These are phyloP conservation scores for Luvunga scandens DNA, from an alignment of 345 rosid genomes.

Conservation along the genomic window DNA sequence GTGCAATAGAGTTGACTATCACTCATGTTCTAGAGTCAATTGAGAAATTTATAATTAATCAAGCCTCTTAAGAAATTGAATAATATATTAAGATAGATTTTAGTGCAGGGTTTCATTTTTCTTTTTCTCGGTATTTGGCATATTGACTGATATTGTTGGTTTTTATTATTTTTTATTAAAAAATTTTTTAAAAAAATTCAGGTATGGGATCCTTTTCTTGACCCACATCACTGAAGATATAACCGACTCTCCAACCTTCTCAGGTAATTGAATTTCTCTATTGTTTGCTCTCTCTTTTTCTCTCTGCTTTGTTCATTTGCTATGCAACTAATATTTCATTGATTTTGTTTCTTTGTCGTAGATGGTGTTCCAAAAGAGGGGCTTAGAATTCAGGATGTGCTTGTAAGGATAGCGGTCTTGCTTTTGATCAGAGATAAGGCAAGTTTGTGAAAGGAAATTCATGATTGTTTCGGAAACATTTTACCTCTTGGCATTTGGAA, in stretches of 20 bases:
- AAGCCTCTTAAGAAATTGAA: too few species aligned
- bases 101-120: background rate
- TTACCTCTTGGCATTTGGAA: background rate
- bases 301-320: background rate
- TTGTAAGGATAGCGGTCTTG: slow-evolving; percentile 75
- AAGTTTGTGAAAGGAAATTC: slow-evolving; percentile 20
- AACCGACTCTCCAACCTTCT: slow-evolving; percentile 59
- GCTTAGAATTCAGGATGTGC: slow-evolving; percentile 85
- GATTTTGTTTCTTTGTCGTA: slow-evolving; percentile 34
- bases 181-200: slow-evolving; percentile 18
- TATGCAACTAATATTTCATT: slow-evolving; percentile 13
- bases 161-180: background rate
- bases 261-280: slow-evolving; percentile 50
- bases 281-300: slow-evolving; percentile 4
- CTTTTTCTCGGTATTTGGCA: slow-evolving; percentile 3
- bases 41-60: too few species aligned
- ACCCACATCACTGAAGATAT: slow-evolving; percentile 70
- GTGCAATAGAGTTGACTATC: background rate
- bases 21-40: too few species aligned
- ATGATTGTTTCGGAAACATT: slow-evolving; percentile 2
- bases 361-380: slow-evolving; percentile 99
- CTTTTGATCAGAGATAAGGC: slow-evolving; percentile 76
- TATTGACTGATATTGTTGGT: background rate
- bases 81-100: too few species aligned
- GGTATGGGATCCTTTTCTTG: slow-evolving; percentile 76